Percentiles rank a stretch among this genome's conserved stretches.
phyloP scores from a whole-genome alignment of 805 yeast species.

The Myxozyma neotropica region DNA sequence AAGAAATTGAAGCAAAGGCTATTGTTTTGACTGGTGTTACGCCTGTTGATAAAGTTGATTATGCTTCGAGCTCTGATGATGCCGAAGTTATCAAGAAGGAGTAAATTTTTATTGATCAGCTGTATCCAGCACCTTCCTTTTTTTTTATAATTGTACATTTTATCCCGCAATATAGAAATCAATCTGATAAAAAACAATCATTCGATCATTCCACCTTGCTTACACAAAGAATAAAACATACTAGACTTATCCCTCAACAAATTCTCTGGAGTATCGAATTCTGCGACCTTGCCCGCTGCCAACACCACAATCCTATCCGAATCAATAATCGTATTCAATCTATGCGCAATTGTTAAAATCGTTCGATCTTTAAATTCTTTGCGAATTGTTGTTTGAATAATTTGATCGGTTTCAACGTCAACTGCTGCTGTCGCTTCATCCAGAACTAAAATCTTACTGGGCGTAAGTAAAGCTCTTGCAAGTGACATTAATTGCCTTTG shows the following conservation, averaged over 20 bases:
- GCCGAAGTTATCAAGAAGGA: not conserved
- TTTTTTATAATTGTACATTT: not conserved
- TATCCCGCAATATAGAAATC: not conserved
- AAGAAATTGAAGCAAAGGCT: not conserved
- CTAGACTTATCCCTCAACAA: conserved; percentile 66
- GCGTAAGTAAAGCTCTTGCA: conserved; percentile 78
- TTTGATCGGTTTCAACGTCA: conserved; percentile 79
- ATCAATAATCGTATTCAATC: conserved; percentile 83
- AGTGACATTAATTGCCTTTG: conserved; percentile 83
- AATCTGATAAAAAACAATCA: not conserved
- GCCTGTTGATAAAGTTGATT: not conserved
- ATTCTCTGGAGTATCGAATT: conserved; percentile 71
- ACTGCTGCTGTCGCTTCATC: conserved; percentile 93
- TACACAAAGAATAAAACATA: conserved; percentile 34
- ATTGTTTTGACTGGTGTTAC: not conserved
- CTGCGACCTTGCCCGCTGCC: conserved; percentile 73
- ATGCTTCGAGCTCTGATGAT: not conserved
- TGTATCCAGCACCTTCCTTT: not conserved
- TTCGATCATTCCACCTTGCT: conserved; percentile 33
- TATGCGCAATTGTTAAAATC: conserved; percentile 84
- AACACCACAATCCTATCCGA: conserved; percentile 76
- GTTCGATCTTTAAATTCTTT: conserved; percentile 72
- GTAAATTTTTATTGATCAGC: not conserved
- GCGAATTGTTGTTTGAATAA: conserved; percentile 79
- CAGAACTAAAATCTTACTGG: conserved; percentile 70